Conservation (phyloP, 371 early-diverging fungal genomes). For the Apophysomyces variabilis region DNA sequence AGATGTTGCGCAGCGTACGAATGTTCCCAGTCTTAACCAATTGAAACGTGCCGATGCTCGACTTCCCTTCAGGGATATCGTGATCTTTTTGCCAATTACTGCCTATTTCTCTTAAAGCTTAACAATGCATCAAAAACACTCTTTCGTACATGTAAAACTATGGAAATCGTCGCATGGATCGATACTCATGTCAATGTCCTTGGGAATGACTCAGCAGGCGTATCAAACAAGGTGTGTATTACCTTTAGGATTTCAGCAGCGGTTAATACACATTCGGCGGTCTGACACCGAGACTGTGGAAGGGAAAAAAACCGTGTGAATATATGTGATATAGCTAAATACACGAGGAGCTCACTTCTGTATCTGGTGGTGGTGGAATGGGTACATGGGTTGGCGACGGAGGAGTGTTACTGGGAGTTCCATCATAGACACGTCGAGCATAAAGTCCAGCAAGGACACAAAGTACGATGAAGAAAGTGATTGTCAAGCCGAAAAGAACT, state of each 20-base stretch:
- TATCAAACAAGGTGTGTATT: slow-evolving; percentile 1
- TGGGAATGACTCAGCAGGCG: neutral
- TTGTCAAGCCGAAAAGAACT: slow-evolving; percentile 31
- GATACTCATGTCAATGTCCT: slow-evolving; percentile 45
- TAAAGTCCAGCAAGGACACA: slow-evolving; percentile 47
- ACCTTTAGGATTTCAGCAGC: slow-evolving; percentile 59
- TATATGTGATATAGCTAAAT: neutral
- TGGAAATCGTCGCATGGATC: slow-evolving; percentile 59
- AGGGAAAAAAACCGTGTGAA: slow-evolving; percentile 2
- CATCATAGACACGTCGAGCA: slow-evolving; percentile 38
- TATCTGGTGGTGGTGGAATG: slow-evolving; percentile 5
- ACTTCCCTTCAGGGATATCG: slow-evolving; percentile 58
- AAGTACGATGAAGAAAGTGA: slow-evolving; percentile 37
- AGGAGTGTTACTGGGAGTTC: slow-evolving; percentile 13
- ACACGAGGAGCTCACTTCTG: neutral
- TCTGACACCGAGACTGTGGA: slow-evolving; percentile 49
- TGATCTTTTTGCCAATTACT: slow-evolving; percentile 51
- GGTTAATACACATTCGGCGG: slow-evolving; percentile 63
- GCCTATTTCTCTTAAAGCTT: slow-evolving; percentile 29
- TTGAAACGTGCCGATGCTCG: slow-evolving; percentile 41
- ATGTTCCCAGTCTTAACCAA: slow-evolving; percentile 53
- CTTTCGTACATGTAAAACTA: slow-evolving; percentile 51
- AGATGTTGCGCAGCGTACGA: slow-evolving; percentile 60
- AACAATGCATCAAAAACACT: too few relatives aligned
- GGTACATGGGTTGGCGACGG: slow-evolving; percentile 15